Evolutionary conservation across 2,329 filamentous ascomycete genomes (phyloP), one percentile per base, ranked within the genome.

Genomic region (Talaromyces sp.): DNA sequence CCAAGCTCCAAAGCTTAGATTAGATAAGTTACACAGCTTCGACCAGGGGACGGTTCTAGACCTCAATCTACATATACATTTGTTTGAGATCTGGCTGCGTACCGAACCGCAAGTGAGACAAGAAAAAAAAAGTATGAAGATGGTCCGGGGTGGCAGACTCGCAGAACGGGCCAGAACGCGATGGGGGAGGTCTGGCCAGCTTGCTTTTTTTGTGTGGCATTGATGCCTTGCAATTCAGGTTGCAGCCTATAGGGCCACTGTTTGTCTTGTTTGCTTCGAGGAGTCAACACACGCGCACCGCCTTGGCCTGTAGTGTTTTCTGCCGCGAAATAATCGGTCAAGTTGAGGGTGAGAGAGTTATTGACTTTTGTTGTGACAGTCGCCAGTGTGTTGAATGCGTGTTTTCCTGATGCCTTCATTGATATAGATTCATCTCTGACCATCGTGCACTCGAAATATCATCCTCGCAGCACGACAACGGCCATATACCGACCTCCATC

Each of bases 81-180:
- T 6, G 44, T 28, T 4, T 11, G 9, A 54, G 50, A 54, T 54
- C 50, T 37, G 50, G 48, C n/a, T 35, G 11, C 48, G 48, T 33
- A 35, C 48, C 48, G 48, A 54, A 33, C 48, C 48, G 48, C 16
- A 25, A 46, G 21, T 48, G 21, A 48, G 18, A 48, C 23, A 48
- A 12, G n/a, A 8, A 12, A 28, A 8, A 8, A 59, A 35, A 23
- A 52, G 16, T 5, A 18, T 28, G 50, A 54, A 37, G 50, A 54
- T 37, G n/a, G 28, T 21, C 31, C 11, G 28, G 21, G 44, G 44
- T 25, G 23, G 25, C 46, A 50, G 46, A 50, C 8, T 60, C 44
- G 42, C 57, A 48, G 58, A 52, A 60, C 58, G 58, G 58, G 58
- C 58, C 58, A 60, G 58, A 21, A 48, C 44, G 39, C 8, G 8